Conservation (phyloP, 768 basidiomycete genomes). For the Auriscalpium orientale region DNA sequence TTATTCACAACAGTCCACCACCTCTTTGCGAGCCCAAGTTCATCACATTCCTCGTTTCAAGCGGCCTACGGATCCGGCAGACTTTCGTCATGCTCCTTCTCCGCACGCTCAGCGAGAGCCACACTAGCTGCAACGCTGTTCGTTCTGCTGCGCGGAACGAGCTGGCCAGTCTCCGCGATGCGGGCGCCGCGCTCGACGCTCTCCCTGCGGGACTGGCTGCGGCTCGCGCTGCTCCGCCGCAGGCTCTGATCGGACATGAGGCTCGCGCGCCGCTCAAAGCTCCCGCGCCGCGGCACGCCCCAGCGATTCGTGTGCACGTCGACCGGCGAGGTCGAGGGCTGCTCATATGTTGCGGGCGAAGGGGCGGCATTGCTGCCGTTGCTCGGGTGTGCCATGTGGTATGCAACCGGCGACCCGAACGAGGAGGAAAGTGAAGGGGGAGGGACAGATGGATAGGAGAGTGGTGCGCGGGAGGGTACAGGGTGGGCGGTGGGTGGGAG, state of each 20-base stretch:
- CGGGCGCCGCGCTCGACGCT: conserved; percentile 60
- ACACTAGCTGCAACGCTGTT: conserved; percentile 3
- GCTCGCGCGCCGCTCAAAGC: conserved; percentile 25
- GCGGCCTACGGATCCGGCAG: no score
- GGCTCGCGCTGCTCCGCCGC: conserved; percentile 24
- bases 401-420: conserved; percentile 15
- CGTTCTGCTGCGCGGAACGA: conserved; percentile 31
- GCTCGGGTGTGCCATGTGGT: conserved; percentile 1
- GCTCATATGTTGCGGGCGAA: neutral
- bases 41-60: no score
- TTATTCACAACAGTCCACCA: no score
- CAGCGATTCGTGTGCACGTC: conserved; percentile 21
- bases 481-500: conserved; percentile 35
- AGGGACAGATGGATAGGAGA: conserved; percentile 78
- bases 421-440: conserved; percentile 77
- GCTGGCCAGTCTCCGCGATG: conserved; percentile 60
- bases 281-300: conserved; percentile 23
- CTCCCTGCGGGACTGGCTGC: conserved; percentile 41
- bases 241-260: conserved; percentile 19
- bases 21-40: no score
- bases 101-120: neutral
- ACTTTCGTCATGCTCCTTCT: no score
- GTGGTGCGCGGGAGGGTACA: conserved; percentile 30
- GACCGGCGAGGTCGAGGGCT: conserved; percentile 13
- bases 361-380: neutral